Evolutionary conservation across 2,329 filamentous ascomycete species (phyloP).

Genomic region (Apiospora kogelbergensis): DNA sequence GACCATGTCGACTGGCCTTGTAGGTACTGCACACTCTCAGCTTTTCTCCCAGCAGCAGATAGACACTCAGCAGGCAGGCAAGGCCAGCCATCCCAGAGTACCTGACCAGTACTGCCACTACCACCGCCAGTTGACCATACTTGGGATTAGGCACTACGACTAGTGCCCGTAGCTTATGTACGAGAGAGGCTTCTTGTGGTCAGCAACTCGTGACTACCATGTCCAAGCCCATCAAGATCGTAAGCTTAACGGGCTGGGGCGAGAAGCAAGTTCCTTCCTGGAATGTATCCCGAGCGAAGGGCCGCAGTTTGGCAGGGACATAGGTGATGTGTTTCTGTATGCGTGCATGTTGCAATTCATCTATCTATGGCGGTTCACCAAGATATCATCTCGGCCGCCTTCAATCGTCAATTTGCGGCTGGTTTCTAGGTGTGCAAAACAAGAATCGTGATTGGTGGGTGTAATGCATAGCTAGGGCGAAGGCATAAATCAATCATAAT

Average conservation of each 20-base stretch:
- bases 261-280: neutral
- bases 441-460: neutral
- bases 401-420: too few species aligned
- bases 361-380: too few species aligned
- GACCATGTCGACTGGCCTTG: neutral
- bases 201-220: slow-evolving; percentile 6
- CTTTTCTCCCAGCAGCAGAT: neutral
- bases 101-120: neutral
- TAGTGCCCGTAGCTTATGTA: slow-evolving; percentile 4
- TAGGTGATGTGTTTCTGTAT: neutral
- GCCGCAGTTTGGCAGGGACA: neutral
- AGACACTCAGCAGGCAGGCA: neutral
- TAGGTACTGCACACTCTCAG: neutral
- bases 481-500: slow-evolving; percentile 1
- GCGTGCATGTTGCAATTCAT: neutral
- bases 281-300: neutral
- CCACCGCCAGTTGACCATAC: neutral
- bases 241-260: slow-evolving; percentile 3
- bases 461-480: neutral
- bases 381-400: too few species aligned
- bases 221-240: neutral
- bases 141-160: neutral
- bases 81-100: slow-evolving; percentile 4
- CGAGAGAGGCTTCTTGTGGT: neutral
- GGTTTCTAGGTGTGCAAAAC: neutral